Evolutionary conservation across 768 basidiomycete genomes (phyloP).

Genomic region (Mycena latifolia): DNA sequence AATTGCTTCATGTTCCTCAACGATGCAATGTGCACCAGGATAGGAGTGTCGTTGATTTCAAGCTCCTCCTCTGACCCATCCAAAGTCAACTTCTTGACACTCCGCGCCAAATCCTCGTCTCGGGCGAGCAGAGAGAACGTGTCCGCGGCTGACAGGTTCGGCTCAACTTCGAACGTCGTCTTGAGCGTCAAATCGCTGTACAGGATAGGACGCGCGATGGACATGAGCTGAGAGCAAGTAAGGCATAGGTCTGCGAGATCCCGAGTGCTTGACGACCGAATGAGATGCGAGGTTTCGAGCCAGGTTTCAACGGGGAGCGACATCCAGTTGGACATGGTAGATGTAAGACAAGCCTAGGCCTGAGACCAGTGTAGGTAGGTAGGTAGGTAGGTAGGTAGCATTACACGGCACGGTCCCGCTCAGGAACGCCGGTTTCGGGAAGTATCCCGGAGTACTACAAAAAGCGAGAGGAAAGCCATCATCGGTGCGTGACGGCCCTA

Average conservation of each 20-base stretch:
- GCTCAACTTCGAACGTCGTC: background rate
- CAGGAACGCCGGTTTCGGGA: no score
- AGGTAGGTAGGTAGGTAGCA: no score
- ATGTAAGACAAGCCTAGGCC: no score
- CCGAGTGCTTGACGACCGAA: background rate
- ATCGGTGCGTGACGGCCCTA: no score
- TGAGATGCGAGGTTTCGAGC: constrained; percentile 5
- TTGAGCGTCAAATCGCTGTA: constrained; percentile 9
- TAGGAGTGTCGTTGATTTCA: background rate
- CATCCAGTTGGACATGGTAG: background rate
- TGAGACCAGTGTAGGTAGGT: no score
- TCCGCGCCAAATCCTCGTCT: constrained; percentile 10
- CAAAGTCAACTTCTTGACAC: constrained; percentile 13
- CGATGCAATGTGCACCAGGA: constrained; percentile 7
- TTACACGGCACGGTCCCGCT: no score
- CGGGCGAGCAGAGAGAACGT: constrained; percentile 12
- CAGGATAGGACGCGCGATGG: constrained; percentile 12
- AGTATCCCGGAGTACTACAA: no score
- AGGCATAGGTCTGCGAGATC: constrained; percentile 5
- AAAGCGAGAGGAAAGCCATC: no score
- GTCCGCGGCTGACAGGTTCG: background rate
- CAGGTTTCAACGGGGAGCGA: constrained; percentile 16
- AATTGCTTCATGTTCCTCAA: constrained; percentile 13
- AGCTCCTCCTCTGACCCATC: background rate
- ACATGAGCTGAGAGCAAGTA: constrained; percentile 4